Evolutionary conservation across 371 early-diverging fungal species (phyloP).

Genomic region (Blakeslea trispora): DNA sequence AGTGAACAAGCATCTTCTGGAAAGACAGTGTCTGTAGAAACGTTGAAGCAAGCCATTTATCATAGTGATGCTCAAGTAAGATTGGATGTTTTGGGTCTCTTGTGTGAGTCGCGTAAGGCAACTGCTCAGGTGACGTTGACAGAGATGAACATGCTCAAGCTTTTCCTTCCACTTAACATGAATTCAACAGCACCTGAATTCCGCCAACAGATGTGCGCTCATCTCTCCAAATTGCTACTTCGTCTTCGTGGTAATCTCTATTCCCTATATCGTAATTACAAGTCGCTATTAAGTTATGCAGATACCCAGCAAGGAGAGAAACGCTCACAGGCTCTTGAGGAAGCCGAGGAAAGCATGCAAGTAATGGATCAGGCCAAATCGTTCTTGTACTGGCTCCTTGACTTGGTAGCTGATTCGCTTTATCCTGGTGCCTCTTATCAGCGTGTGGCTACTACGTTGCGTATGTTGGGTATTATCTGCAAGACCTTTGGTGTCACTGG

Average conservation of each 20-base stretch:
- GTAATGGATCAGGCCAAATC: slow-evolving; percentile 29
- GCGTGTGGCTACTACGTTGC: slow-evolving; percentile 58
- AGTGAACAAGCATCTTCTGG: no score
- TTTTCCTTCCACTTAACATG: slow-evolving; percentile 67
- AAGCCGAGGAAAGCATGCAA: slow-evolving; percentile 19
- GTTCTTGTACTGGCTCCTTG: slow-evolving; percentile 47
- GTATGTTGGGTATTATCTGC: slow-evolving; percentile 47
- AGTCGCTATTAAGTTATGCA: slow-evolving; percentile 28
- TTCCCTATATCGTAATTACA: slow-evolving; percentile 40
- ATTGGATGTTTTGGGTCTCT: slow-evolving; percentile 76
- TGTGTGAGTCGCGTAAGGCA: slow-evolving; percentile 76
- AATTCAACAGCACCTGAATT: slow-evolving; percentile 77
- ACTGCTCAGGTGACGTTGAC: slow-evolving; percentile 58
- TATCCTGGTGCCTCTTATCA: slow-evolving; percentile 69
- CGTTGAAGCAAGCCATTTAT: slow-evolving; percentile 61
- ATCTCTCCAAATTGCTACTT: slow-evolving; percentile 58
- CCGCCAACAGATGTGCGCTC: slow-evolving; percentile 71
- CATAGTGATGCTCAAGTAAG: slow-evolving; percentile 79
- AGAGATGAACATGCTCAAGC: slow-evolving; percentile 60
- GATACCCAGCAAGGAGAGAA: slow-evolving; percentile 18
- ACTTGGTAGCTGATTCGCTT: slow-evolving; percentile 39
- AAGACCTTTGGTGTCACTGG: slow-evolving; percentile 58
- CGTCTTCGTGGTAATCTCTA: slow-evolving; percentile 58
- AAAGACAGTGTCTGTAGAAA: slow-evolving; percentile 32
- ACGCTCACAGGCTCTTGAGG: slow-evolving; percentile 16